These are phyloP conservation scores for Myxozyma sirexii DNA, from an alignment of 805 yeast species.

Conservation along the genomic window DNA sequence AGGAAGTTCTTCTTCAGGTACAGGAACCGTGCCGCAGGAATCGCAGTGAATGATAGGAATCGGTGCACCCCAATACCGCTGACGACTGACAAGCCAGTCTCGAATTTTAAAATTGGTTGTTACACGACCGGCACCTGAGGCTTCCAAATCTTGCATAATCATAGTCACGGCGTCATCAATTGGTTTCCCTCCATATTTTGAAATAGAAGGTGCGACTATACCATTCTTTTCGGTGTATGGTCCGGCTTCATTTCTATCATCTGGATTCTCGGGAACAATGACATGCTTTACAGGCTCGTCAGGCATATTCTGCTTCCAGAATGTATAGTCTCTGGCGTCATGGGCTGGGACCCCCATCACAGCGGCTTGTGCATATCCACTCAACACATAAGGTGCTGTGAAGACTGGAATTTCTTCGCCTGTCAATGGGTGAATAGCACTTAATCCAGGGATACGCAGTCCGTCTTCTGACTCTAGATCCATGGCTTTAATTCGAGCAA, in stretches of 20 bases:
- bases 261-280: constrained; percentile 48
- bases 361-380: constrained; percentile 85
- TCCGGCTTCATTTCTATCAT: constrained; percentile 5
- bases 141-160: constrained; percentile 50
- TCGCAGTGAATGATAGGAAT: constrained; percentile 91
- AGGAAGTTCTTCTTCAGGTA: constrained; percentile 85
- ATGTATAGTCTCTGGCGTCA: constrained; percentile 78
- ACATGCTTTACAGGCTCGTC: constrained; percentile 47
- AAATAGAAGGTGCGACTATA: constrained; percentile 51
- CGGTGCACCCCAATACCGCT: constrained; percentile 98
- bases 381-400: constrained; percentile 88
- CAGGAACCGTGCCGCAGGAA: constrained; percentile 86
- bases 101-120: constrained; percentile 66
- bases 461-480: constrained; percentile 62
- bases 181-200: constrained; percentile 55
- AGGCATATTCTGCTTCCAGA: constrained; percentile 72
- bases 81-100: constrained; percentile 95
- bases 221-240: constrained; percentile 52
- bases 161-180: constrained; percentile 54
- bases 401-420: constrained; percentile 64
- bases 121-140: constrained; percentile 48
- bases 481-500: constrained; percentile 44
- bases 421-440: constrained; percentile 59
- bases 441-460: constrained; percentile 50
- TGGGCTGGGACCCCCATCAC: constrained; percentile 99